Evolutionary conservation across 306 rosid species (phyloP).

Genomic region (Albizia julibrissin): DNA sequence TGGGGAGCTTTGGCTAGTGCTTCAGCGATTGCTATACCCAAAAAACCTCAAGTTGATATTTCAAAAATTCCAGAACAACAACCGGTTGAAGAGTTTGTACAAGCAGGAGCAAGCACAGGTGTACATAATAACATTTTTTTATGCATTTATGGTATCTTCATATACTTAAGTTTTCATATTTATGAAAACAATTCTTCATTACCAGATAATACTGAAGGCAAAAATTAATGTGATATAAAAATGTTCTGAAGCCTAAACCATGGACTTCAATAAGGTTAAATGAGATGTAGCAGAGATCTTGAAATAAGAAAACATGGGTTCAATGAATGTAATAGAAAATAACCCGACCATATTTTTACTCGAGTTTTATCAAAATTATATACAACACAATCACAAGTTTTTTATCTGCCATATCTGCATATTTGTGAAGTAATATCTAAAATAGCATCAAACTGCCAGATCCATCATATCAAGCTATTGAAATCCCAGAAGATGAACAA

Average conservation of each 20-base stretch:
- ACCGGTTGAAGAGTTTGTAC: too few species aligned
- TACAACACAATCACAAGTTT: neutral
- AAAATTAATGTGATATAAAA: neutral
- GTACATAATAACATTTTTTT: neutral
- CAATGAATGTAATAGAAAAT: neutral
- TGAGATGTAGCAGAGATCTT: neutral
- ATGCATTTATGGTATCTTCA: neutral
- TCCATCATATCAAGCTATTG: neutral
- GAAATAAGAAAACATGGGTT: neutral
- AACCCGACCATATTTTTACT: neutral
- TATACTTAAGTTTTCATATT: neutral
- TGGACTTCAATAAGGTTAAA: neutral
- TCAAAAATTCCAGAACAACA: too few species aligned
- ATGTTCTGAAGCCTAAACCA: neutral
- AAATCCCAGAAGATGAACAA: neutral
- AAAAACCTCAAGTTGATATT: too few species aligned
- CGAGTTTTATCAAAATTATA: neutral
- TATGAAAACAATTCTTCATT: neutral
- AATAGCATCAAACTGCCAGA: neutral
- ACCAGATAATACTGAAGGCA: neutral
- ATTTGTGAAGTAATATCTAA: constrained; percentile 12
- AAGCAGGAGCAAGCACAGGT: neutral
- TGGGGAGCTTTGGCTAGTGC: too few species aligned
- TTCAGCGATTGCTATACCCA: too few species aligned
- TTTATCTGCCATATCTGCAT: neutral